Evolutionary conservation across 2,329 filamentous ascomycete genomes (phyloP).

Genomic region (Hypoxylon sp.): DNA sequence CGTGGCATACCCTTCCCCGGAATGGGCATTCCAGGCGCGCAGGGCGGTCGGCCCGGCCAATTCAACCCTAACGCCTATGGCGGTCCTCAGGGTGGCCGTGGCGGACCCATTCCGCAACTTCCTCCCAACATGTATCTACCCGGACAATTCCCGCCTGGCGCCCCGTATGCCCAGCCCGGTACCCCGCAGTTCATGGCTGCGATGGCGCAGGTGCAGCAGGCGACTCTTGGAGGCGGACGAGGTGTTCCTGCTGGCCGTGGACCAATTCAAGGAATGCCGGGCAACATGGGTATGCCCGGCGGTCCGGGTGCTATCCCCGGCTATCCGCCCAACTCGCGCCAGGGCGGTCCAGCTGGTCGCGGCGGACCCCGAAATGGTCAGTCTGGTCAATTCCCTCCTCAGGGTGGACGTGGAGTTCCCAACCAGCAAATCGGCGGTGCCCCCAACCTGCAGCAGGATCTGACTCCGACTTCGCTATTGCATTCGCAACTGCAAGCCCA

Average conservation of each 20-base stretch:
- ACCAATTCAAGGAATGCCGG: constrained; percentile 81
- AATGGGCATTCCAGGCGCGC: constrained; percentile 78
- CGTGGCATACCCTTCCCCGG: constrained; percentile 77
- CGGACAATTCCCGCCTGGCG: constrained; percentile 83
- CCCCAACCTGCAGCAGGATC: constrained; percentile 56
- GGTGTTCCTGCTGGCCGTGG: constrained; percentile 77
- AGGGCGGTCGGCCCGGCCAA: constrained; percentile 86
- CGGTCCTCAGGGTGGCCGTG: constrained; percentile 88
- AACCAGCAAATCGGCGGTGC: constrained; percentile 57
- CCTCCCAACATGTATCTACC: constrained; percentile 90
- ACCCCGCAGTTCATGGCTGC: constrained; percentile 86
- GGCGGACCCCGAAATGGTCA: constrained; percentile 64
- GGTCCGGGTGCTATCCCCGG: constrained; percentile 67
- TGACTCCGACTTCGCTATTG: constrained; percentile 63
- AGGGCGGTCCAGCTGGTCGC: constrained; percentile 56
- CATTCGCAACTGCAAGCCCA: constrained; percentile 71
- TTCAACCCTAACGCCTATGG: constrained; percentile 83
- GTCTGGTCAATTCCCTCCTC: constrained; percentile 60
- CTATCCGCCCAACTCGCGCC: constrained; percentile 69
- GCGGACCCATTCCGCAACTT: constrained; percentile 83
- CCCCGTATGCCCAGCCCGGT: constrained; percentile 83
- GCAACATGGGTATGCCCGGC: constrained; percentile 72
- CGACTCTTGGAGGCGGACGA: constrained; percentile 72
- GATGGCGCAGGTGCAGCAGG: constrained; percentile 82
- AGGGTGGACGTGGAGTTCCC: constrained; percentile 65